Evolutionary conservation across 257 asterid genomes (phyloP).

Genomic region (Lithospermum erythrorhizon): DNA sequence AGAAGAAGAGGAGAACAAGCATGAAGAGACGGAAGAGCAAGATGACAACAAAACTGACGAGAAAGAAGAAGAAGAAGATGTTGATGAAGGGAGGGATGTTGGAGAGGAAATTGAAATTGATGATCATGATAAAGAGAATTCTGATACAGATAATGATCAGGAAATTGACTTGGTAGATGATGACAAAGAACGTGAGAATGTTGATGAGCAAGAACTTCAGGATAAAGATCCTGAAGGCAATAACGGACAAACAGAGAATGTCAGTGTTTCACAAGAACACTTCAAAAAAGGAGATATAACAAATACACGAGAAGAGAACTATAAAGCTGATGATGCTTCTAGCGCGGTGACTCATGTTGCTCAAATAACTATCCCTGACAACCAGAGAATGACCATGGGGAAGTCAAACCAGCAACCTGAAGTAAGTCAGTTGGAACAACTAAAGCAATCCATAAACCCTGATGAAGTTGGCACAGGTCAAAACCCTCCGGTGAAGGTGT

Average conservation of each 20-base stretch:
- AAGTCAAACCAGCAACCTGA: slow-evolving; percentile 24
- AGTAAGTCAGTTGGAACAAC: slow-evolving; percentile 17
- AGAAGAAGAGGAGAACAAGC: slow-evolving; percentile 35
- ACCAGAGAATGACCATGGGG: slow-evolving; percentile 22
- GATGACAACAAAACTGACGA: slow-evolving; percentile 36
- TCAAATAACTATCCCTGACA: slow-evolving; percentile 22
- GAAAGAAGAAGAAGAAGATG: slow-evolving; percentile 37
- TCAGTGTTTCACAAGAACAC: slow-evolving; percentile 23
- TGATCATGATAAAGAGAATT: slow-evolving; percentile 52
- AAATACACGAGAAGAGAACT: slow-evolving; percentile 54
- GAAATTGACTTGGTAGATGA: slow-evolving; percentile 38
- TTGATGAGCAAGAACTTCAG: slow-evolving; percentile 37
- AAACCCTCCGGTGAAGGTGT: slow-evolving; percentile 21
- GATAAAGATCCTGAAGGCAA: slow-evolving; percentile 36
- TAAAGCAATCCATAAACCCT: slow-evolving; percentile 14
- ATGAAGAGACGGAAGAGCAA: slow-evolving; percentile 37
- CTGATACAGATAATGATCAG: slow-evolving; percentile 38
- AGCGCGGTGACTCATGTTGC: slow-evolving; percentile 76
- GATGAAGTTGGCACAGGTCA: slow-evolving; percentile 15
- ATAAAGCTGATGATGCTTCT: slow-evolving; percentile 97
- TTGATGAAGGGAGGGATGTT: slow-evolving; percentile 11
- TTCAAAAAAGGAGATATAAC: slow-evolving; percentile 35
- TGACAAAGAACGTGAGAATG: slow-evolving; percentile 36
- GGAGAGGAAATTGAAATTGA: slow-evolving; percentile 39
- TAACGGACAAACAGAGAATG: slow-evolving; percentile 29